phyloP scores from a whole-genome alignment of 176 grass and related monocot genomes.

The Eleusine coracana region DNA sequence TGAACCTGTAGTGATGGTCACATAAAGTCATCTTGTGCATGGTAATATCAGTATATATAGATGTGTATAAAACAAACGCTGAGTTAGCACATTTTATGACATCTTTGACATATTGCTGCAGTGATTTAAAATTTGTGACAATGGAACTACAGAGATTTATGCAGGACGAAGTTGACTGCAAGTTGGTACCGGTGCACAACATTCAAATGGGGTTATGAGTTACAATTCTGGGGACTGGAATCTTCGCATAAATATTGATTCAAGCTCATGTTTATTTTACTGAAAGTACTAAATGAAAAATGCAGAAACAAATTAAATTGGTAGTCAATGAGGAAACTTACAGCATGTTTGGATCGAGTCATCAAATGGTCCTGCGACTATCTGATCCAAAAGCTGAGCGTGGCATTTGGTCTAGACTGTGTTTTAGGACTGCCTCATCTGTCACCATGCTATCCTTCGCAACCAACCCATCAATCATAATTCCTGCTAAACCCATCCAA shows the following conservation, averaged over 20 bases:
- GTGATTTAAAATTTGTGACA: background rate
- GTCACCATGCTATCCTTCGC: background rate
- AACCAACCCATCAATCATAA: background rate
- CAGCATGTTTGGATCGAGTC: background rate
- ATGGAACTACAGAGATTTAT: background rate
- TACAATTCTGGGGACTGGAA: background rate
- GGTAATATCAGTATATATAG: background rate
- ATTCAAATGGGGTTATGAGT: background rate
- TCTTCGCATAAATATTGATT: slow-evolving; percentile 1
- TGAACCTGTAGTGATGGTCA: background rate
- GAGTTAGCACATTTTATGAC: background rate
- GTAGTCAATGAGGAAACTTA: background rate
- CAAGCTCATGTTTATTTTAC: slow-evolving; percentile 10
- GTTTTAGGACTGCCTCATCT: background rate
- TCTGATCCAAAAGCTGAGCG: background rate
- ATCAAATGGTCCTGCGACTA: background rate
- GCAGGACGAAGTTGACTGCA: background rate
- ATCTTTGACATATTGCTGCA: background rate
- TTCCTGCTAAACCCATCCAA: background rate
- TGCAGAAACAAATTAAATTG: slow-evolving; percentile 13
- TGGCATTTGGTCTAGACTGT: background rate
- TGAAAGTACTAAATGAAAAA: background rate
- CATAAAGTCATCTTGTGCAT: background rate
- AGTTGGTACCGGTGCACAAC: background rate
- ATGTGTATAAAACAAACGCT: background rate